Conservation (phyloP, 2,329 filamentous ascomycete genomes). For the Intubia oerlemansii region DNA sequence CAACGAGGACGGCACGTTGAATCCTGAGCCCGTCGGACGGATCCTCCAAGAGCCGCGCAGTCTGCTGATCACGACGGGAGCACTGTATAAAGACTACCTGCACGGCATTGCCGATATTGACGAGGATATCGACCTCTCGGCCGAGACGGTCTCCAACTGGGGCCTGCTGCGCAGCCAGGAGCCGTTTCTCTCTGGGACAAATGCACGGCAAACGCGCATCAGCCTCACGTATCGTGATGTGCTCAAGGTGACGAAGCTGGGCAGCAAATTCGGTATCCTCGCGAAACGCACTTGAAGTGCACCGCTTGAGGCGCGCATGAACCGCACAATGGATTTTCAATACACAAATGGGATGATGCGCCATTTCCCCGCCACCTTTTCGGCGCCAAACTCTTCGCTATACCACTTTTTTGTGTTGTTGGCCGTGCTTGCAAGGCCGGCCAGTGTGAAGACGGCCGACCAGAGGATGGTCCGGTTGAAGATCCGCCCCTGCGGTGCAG, state of each 20-base stretch:
- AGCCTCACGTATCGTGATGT: constrained; percentile 78
- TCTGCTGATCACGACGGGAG: constrained; percentile 47
- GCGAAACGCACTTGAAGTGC: constrained; percentile 12
- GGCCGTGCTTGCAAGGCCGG: constrained; percentile 70
- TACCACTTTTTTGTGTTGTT: constrained; percentile 65
- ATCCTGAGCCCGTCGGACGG: constrained; percentile 25
- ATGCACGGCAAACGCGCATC: constrained; percentile 36
- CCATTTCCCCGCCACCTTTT: constrained; percentile 41
- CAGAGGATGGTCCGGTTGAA: constrained; percentile 55
- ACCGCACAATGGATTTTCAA: too few species aligned
- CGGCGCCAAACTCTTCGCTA: constrained; percentile 46
- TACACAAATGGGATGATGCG: constrained; percentile 71
- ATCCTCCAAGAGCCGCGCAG: constrained; percentile 73
- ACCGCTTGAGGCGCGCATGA: too few species aligned
- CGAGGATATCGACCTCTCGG: constrained; percentile 42
- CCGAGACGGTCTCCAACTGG: constrained; percentile 52
- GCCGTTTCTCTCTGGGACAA: constrained; percentile 27
- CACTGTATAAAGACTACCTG: constrained; percentile 48
- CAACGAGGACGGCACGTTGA: constrained; percentile 36
- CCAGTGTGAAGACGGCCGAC: constrained; percentile 49
- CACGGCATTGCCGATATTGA: constrained; percentile 52
- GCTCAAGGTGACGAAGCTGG: constrained; percentile 54
- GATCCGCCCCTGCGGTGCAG: constrained; percentile 42
- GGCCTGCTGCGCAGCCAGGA: constrained; percentile 31
- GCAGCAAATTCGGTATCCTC: constrained; percentile 35